Base-by-base conservation (phyloP, 345 rosid genomes). In the Dipteronia dyeriana region DNA sequence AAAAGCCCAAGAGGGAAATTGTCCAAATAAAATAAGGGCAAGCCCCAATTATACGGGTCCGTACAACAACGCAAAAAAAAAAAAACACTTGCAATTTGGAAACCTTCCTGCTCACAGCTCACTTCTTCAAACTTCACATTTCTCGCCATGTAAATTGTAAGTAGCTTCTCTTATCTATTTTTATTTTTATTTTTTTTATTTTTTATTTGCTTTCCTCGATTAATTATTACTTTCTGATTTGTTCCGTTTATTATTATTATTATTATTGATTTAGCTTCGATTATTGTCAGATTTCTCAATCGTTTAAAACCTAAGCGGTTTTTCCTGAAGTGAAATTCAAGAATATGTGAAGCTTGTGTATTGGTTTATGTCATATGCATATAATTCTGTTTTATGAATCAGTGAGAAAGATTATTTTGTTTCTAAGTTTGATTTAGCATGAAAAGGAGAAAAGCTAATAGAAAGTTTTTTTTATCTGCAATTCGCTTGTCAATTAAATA, bases 81-180 rank as follows among this genome's bases (percentile, higher is more conserved):
- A 5, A 16, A 53, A 53, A 4, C 1, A 3, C n/a, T 16, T 51
- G 4, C 5, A 51, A 51, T 13, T 14, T 51, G 62, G 62, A 57
- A 20, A n/a, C 20, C 23, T 57, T 19, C 8, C 63, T 20, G 57
- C n/a, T 9, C 12, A 57, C 6, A 3, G 38, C 38, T 34, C 38
- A 34, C 38, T 34, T 5, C 38, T 4, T 34, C 38, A 34, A 5
- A 34, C 63, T 19, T 59, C 63, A 59, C 63, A 59, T n/a, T 59
- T 22, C 12, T 19, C 63, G 63, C 63, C 22, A 59, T 59, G n/a
- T n/a, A n/a, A n/a, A n/a, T 14, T 71, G 74, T 71, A 54, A 71
- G 74, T 54, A 25, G 9, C 7, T 71, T 41, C 16, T 53, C 54
- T n/a, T 45, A 14, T n/a, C 9, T 39, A 20, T 5, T 17, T 0